Evolutionary conservation across 306 rosid species (phyloP), one percentile per base, ranked within the genome.

Genomic region (Echinosophora koreensis): DNA sequence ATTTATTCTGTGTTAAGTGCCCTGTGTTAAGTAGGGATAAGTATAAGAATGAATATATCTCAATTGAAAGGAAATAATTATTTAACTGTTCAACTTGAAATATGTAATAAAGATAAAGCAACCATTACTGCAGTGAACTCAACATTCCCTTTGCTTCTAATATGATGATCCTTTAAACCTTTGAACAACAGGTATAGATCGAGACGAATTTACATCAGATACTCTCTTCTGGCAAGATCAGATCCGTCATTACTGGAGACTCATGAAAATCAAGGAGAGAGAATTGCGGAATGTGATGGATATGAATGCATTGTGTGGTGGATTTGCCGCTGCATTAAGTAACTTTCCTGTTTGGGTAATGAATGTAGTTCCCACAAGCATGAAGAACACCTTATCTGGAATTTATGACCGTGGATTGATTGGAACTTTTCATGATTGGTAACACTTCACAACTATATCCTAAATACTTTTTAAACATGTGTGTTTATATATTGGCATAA

Each of bases 361-460:
- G 97, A 95, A 87, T 77, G 81, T 95, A 76, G 92, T 95, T 87
- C 97, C 98, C 62, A 79, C 76, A 54, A 90, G 76, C 81, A 83
- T 77, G 88, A 87, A 86, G 79, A 92, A 92, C 81, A 90, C 98
- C 51, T 83, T 95, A 61, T 88, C 97, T 42, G 96, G 91, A 80
- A 84, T 95, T 60, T 90, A 87, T 71, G 92, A 90, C 74, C 89
- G 97, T 4, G 97, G 97, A 71, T 77, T 92, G 83, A 61, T 84
- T 63, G 97, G 97, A 46, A 85, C 88, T 78, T 95, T 90, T 75
- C 98, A 90, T 87, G 97, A 90, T 77, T 92, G 99, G 97, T 92
- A 88, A 80, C 84, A 70, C 71, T 52, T 58, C 44, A 14, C 59
- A 15, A 47, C 56, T 34, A 82, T 64, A 38, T 59, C 13, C n/a